phyloP scores from a whole-genome alignment of 495 filamentous ascomycete species.

The Mycothermus thermophilus region DNA sequence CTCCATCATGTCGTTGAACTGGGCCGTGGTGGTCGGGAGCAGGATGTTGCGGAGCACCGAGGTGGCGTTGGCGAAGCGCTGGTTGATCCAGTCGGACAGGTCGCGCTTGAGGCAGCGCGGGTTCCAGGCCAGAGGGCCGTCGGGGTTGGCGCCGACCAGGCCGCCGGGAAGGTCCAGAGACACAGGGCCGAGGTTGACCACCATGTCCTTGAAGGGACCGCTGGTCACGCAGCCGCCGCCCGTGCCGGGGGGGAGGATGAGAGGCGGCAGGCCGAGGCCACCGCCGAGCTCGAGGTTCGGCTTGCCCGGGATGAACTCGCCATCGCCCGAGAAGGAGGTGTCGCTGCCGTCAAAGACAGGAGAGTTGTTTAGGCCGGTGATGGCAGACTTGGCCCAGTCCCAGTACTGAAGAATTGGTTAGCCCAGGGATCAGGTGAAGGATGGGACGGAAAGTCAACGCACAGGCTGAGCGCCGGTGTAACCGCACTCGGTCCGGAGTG shows the following conservation, averaged over 20 bases:
- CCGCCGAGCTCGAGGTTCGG: conserved; percentile 9
- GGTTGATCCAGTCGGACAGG: conserved; percentile 34
- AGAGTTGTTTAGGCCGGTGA: conserved; percentile 38
- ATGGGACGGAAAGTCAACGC: neutral
- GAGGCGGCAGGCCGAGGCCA: conserved; percentile 13
- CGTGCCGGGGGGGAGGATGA: conserved; percentile 27
- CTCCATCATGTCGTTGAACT: conserved; percentile 38
- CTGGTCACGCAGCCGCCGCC: conserved; percentile 49
- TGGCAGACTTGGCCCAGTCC: conserved; percentile 45
- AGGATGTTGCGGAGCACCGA: conserved; percentile 24
- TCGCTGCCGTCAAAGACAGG: conserved; percentile 47
- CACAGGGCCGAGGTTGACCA: conserved; percentile 42
- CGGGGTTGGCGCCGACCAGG: neutral
- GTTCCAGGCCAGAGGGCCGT: conserved; percentile 27
- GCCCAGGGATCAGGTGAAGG: neutral
- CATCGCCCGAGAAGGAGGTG: conserved; percentile 47
- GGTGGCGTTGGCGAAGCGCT: conserved; percentile 32
- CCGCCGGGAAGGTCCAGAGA: conserved; percentile 7
- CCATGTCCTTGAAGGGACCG: conserved; percentile 41
- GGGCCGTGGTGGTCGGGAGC: conserved; percentile 27
- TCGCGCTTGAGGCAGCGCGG: conserved; percentile 53
- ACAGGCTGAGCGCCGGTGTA: conserved; percentile 43
- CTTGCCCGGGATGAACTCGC: conserved; percentile 26
- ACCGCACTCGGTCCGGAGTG: conserved; percentile 54
- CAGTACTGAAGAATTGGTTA: conserved; percentile 32